These are phyloP conservation scores for Hypoxylon fuscum DNA, from an alignment of 495 filamentous ascomycete genomes.

Conservation along the genomic window DNA sequence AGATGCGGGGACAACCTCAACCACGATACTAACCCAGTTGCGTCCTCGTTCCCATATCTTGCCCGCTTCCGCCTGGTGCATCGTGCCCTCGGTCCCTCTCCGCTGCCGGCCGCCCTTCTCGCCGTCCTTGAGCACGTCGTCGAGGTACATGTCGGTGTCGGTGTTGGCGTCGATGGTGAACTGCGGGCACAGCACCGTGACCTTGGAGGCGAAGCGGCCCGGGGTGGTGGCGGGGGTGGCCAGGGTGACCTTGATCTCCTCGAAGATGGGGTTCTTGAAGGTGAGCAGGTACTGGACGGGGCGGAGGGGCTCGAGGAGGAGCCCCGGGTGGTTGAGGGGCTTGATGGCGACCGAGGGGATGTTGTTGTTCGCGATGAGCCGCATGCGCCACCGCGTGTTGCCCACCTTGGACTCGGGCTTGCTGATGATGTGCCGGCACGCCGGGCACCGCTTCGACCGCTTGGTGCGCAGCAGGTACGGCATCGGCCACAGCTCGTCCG, in stretches of 20 bases:
- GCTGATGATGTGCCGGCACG: conserved; percentile 92
- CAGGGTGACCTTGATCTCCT: conserved; percentile 83
- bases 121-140: conserved; percentile 77
- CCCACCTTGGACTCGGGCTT: conserved; percentile 92
- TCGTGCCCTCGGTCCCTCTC: conserved; percentile 49
- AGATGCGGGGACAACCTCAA: conserved; percentile 84
- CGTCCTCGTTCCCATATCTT: conserved; percentile 94
- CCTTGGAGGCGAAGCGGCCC: conserved; percentile 76
- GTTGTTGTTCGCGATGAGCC: conserved; percentile 86
- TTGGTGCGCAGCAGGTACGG: conserved; percentile 87
- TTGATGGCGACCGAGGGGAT: conserved; percentile 81
- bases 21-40: conserved; percentile 93
- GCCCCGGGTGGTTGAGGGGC: conserved; percentile 63
- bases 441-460: conserved; percentile 88
- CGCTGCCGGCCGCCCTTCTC: conserved; percentile 51
- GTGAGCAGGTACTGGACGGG: conserved; percentile 87
- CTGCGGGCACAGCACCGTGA: conserved; percentile 92
- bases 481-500: conserved; percentile 76
- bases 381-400: conserved; percentile 87
- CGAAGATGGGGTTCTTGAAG: conserved; percentile 93
- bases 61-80: conserved; percentile 79
- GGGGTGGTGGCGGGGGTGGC: conserved; percentile 85
- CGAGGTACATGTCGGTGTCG: conserved; percentile 78
- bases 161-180: conserved; percentile 96
- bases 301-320: conserved; percentile 67